These are phyloP conservation scores for Carex arenaria DNA, from an alignment of 202 grass and related monocot species.

Conservation along the genomic window DNA sequence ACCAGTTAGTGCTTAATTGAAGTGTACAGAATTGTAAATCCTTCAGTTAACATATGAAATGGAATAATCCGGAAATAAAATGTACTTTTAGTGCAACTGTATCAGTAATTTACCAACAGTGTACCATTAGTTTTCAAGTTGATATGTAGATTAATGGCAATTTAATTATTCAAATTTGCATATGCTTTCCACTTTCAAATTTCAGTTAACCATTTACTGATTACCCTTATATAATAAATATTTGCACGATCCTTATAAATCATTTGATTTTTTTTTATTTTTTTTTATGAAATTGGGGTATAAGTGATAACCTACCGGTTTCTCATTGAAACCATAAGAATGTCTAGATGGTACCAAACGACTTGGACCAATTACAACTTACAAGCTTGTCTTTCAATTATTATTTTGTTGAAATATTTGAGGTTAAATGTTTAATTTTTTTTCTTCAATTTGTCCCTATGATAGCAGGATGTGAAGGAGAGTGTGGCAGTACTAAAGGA, in stretches of 20 bases:
- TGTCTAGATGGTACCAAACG: too few relatives aligned
- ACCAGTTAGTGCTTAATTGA: neutral
- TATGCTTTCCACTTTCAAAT: neutral
- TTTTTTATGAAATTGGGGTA: too few relatives aligned
- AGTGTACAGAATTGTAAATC: neutral
- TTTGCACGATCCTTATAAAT: neutral
- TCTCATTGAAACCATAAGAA: too few relatives aligned
- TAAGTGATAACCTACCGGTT: too few relatives aligned
- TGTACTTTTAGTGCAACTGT: neutral
- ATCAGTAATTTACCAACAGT: neutral
- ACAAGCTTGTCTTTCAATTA: too few relatives aligned
- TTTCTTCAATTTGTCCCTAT: neutral
- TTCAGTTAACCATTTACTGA: neutral
- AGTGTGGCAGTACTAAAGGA: constrained; percentile 76
- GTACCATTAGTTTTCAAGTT: neutral
- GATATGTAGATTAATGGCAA: neutral
- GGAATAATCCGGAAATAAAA: neutral
- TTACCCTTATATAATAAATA: neutral
- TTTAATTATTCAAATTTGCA: neutral
- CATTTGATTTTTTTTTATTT: neutral
- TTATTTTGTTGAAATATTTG: neutral
- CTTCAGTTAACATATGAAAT: neutral
- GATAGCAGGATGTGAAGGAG: constrained; percentile 42
- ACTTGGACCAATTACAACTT: too few relatives aligned
- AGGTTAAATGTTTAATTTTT: neutral